A percentile compares a stretch with the other conserved stretches of the same genome.
Evolutionary conservation across 2,329 filamentous ascomycete species (phyloP).

Genomic region (Aureobasidium vineae): DNA sequence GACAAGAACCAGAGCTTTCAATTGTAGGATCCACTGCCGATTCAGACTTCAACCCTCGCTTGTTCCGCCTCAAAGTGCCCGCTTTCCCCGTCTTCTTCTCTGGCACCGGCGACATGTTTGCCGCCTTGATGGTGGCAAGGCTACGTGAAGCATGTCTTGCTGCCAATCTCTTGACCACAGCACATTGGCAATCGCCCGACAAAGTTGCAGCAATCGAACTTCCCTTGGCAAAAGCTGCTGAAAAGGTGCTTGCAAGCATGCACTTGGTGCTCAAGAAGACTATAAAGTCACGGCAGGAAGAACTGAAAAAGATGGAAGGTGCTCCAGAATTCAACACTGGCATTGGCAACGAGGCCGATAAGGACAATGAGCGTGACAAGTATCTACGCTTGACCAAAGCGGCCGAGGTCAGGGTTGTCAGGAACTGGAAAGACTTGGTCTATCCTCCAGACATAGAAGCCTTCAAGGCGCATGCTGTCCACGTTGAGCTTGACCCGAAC

Average conservation of each 20-base stretch:
- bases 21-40: slow-evolving; percentile 76
- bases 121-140: slow-evolving; percentile 81
- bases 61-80: slow-evolving; percentile 85
- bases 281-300: slow-evolving; percentile 62
- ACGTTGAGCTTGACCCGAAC: slow-evolving; percentile 18
- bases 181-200: slow-evolving; percentile 76
- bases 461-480: slow-evolving; percentile 55
- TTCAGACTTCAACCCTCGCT: slow-evolving; percentile 63
- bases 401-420: slow-evolving; percentile 81
- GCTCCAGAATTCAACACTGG: slow-evolving; percentile 48
- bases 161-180: slow-evolving; percentile 52
- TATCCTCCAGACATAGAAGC: slow-evolving; percentile 63
- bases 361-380: slow-evolving; percentile 54
- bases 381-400: slow-evolving; percentile 75
- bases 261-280: slow-evolving; percentile 74
- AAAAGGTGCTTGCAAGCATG: slow-evolving; percentile 91
- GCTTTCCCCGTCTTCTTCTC: slow-evolving; percentile 91
- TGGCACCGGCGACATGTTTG: slow-evolving; percentile 98
- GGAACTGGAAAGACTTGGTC: slow-evolving; percentile 67
- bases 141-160: slow-evolving; percentile 75
- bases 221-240: slow-evolving; percentile 77
- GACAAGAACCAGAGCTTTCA: slow-evolving; percentile 37
- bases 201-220: slow-evolving; percentile 66
- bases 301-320: slow-evolving; percentile 53
- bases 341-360: slow-evolving; percentile 44